Conservation (phyloP, 306 rosid species). For the Cucumis hystrix region DNA sequence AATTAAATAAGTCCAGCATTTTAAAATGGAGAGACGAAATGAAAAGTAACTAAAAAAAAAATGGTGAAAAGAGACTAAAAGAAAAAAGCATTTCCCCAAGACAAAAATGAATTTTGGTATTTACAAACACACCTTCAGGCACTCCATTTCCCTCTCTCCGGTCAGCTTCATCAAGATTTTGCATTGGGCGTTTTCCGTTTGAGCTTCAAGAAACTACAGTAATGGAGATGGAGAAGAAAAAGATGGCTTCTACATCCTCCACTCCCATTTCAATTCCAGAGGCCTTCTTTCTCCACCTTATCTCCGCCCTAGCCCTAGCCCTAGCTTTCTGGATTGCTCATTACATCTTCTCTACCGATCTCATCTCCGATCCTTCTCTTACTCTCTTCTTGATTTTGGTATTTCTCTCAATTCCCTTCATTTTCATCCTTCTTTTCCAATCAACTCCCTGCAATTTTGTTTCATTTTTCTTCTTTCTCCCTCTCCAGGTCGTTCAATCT, state of each 20-base stretch:
- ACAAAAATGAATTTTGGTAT: too few species aligned
- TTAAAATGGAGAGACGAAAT: too few species aligned
- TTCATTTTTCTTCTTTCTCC: not conserved
- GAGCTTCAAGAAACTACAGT: not conserved
- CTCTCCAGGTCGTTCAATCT: constrained; percentile 21
- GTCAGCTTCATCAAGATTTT: not conserved
- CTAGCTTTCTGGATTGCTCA: constrained; percentile 17
- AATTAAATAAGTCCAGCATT: too few species aligned
- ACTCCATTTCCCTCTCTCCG: not conserved
- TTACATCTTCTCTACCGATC: constrained; percentile 17
- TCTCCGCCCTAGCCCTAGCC: constrained; percentile 21
- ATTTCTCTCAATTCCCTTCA: not conserved
- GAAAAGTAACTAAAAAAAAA: too few species aligned
- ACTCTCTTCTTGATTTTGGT: constrained; percentile 31
- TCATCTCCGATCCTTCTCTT: constrained; percentile 32
- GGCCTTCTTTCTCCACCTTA: constrained; percentile 15
- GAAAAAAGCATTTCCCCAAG: too few species aligned
- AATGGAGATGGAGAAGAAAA: not conserved
- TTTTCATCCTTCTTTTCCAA: not conserved
- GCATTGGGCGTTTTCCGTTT: not conserved
- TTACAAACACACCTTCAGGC: not conserved
- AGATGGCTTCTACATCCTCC: not conserved
- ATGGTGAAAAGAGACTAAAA: too few species aligned
- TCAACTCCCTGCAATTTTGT: not conserved
- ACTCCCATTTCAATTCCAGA: constrained; percentile 9